Base-by-base conservation (phyloP, 192 early-diverging fungal genomes). In the Podochytrium sp. region DNA sequence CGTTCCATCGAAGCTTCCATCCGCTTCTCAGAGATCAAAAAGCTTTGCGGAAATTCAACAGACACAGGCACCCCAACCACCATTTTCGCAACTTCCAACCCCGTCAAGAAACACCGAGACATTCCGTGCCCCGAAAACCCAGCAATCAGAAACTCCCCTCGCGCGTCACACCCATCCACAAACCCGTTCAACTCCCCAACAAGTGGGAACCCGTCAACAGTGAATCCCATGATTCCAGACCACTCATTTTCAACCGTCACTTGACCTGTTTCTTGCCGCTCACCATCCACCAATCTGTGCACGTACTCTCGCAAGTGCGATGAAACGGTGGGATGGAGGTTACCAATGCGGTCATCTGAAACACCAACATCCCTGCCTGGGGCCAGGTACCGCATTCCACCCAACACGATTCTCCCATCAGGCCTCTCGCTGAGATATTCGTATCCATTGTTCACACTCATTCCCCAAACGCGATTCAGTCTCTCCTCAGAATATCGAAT, bases 101-200 rank as follows among this genome's bases (percentile, higher is more conserved):
- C 78, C 35, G 65, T 50, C 67, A 79, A 64, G 47, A 75, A 82
- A 33, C 75, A 71, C 1, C 83, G 67, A 52, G 85, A 79, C 85
- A 87, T 87, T 33, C 85, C 85, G 58, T 87, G 83, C 6, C 85
- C 85, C 35, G 27, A 57, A 61, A 75, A 84, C 27, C 83, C 85
- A 6, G 78, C 80, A 34, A 55, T 41, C 29, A 81, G 66, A 32
- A 52, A 81, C 73, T 79, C 63, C n/a, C 53, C 57, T n/a, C n/a
- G n/a, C 1, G 60, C 59, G 2, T 50, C 35, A 2, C 32, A 14
- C 16, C 32, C 49, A 57, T 10, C 14, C 41, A 86, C 57, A 16
- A 53, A 61, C 1, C 79, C 80, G 16, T 39, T 29, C 39, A 63
- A 39, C 30, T 7, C 16, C 12, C 60, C 60, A 0, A 87, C 83